These are phyloP conservation scores for Chalciporus sp. DNA, from an alignment of 1,284 basidiomycete species.

Conservation along the genomic window DNA sequence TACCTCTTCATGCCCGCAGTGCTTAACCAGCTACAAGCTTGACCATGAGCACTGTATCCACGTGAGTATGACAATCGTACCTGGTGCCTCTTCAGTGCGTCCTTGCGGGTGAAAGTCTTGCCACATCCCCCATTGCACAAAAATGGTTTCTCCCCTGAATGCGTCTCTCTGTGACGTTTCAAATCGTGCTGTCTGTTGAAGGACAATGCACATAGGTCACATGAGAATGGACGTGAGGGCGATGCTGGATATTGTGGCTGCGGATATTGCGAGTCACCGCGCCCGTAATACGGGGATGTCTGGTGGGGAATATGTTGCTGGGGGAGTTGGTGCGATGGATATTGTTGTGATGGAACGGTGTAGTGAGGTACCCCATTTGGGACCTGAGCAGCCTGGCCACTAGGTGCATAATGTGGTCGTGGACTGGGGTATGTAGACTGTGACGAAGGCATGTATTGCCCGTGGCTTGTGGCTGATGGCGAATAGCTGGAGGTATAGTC, in stretches of 20 bases:
- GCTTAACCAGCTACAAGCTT: constrained; percentile 66
- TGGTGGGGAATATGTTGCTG: constrained; percentile 19
- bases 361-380: constrained; percentile 24
- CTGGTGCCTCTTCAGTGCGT: constrained; percentile 81
- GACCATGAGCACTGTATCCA: constrained; percentile 16
- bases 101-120: constrained; percentile 82
- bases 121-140: constrained; percentile 78
- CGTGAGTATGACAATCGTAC: constrained; percentile 38
- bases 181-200: constrained; percentile 82
- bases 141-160: constrained; percentile 80
- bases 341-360: constrained; percentile 29
- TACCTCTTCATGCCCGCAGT: constrained; percentile 67
- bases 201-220: constrained; percentile 77
- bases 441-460: constrained; percentile 25
- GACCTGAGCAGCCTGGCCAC: constrained; percentile 21
- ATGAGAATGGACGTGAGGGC: constrained; percentile 70
- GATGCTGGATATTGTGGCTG: constrained; percentile 60
- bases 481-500: constrained; percentile 25
- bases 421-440: constrained; percentile 1
- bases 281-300: constrained; percentile 32
- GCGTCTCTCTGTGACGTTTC: constrained; percentile 79
- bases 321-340: constrained; percentile 27
- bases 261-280: constrained; percentile 29
- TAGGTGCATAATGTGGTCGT: constrained; percentile 33
- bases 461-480: constrained; percentile 19